Percentiles rank a stretch among this genome's conserved stretches.
Conservation (phyloP, 495 filamentous ascomycete genomes). For the Haplographium delicatum region DNA sequence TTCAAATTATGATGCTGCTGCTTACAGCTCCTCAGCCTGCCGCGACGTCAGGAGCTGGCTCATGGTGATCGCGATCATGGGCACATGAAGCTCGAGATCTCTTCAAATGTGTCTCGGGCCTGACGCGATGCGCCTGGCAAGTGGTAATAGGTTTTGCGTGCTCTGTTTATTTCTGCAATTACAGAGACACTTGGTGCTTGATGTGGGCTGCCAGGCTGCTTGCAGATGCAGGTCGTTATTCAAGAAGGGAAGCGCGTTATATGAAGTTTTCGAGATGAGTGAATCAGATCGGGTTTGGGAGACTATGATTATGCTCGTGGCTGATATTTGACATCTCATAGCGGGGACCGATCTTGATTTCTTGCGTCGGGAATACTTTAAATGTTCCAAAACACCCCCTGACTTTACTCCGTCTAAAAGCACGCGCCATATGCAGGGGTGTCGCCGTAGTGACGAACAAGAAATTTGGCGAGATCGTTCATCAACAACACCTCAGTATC, state of each 20-base stretch:
- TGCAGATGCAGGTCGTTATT: no score
- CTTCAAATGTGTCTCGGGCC: not conserved
- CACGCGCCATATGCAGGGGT: not conserved
- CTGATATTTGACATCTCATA: no score
- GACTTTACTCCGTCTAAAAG: no score
- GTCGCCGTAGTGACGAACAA: constrained; percentile 20
- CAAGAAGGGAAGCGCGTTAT: no score
- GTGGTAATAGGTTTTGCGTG: not conserved
- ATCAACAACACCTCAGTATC: constrained; percentile 18
- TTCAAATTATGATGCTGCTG: constrained; percentile 14
- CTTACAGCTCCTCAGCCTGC: constrained; percentile 87
- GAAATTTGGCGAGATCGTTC: constrained; percentile 17
- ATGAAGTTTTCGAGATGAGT: not conserved
- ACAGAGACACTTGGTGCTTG: no score
- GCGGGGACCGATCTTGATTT: no score
- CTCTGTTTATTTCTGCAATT: constrained; percentile 10
- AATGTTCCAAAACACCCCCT: no score
- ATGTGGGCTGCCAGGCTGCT: no score
- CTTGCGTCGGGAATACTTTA: no score
- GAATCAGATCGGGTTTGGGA: constrained; percentile 15
- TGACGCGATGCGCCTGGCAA: constrained; percentile 15
- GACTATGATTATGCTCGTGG: no score
- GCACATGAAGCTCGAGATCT: constrained; percentile 21
- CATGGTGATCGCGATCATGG: constrained; percentile 45
- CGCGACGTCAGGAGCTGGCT: constrained; percentile 69